These are phyloP conservation scores for Boechera stricta DNA, from an alignment of 345 rosid genomes.

Conservation along the genomic window DNA sequence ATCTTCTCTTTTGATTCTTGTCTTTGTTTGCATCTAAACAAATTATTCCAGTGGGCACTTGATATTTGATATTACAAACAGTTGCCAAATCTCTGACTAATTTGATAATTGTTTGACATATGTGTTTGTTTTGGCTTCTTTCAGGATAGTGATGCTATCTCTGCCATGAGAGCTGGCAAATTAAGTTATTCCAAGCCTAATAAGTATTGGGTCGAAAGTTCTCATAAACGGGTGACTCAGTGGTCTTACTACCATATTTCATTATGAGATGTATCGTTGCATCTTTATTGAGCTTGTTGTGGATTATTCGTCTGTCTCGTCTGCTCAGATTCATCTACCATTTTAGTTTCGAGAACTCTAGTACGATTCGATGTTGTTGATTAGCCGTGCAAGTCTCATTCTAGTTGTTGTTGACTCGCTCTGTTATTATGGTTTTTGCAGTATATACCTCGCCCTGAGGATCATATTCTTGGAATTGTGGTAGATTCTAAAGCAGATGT, in stretches of 20 bases:
- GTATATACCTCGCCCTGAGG: slow-evolving; percentile 77
- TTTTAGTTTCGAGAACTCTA: neutral
- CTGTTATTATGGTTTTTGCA: slow-evolving; percentile 47
- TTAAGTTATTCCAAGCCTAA: slow-evolving; percentile 66
- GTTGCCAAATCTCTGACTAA: neutral
- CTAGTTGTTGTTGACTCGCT: slow-evolving; percentile 25
- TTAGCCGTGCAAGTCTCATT: slow-evolving; percentile 11
- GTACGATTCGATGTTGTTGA: neutral
- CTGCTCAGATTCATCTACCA: neutral
- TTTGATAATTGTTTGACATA: too few species aligned
- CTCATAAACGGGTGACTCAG: slow-evolving; percentile 78
- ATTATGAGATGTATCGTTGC: neutral
- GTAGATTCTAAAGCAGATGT: slow-evolving; percentile 81
- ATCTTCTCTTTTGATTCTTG: neutral
- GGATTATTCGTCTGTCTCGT: neutral
- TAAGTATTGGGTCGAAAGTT: slow-evolving; percentile 56
- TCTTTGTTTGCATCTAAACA: neutral
- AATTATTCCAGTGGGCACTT: neutral
- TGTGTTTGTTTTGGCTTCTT: slow-evolving; percentile 24
- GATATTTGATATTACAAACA: neutral
- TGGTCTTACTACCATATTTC: neutral
- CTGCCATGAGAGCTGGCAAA: slow-evolving; percentile 77
- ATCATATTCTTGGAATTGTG: slow-evolving; percentile 80
- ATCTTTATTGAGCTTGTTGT: neutral
- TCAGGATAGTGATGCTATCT: slow-evolving; percentile 72